A percentile compares a stretch with the other conserved stretches of the same genome.
Conservation (phyloP, 2,329 filamentous ascomycete genomes). For the Ascocoryne sarcoides region DNA sequence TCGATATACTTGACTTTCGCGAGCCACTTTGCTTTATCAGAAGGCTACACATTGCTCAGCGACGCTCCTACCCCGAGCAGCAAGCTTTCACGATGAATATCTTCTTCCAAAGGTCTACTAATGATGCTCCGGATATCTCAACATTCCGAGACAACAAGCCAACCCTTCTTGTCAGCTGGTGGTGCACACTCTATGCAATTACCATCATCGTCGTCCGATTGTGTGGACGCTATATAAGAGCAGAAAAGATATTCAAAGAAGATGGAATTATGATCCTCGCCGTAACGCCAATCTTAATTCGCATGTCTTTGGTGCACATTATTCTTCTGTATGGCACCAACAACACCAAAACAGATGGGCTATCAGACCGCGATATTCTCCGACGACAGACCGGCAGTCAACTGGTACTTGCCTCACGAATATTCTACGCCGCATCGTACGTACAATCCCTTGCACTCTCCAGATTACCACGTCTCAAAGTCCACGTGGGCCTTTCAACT, state of each 20-base stretch:
- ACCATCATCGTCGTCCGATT: conserved; percentile 75
- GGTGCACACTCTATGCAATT: conserved; percentile 75
- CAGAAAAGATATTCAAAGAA: conserved; percentile 76
- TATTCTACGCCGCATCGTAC: conserved; percentile 84
- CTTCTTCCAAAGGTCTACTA: conserved; percentile 1
- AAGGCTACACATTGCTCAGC: too few relatives aligned
- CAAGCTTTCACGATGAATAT: conserved; percentile 17
- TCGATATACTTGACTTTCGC: too few relatives aligned
- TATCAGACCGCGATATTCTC: conserved; percentile 48
- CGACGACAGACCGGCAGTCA: conserved; percentile 65
- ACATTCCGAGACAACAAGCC: conserved; percentile 56
- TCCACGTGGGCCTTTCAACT: not conserved
- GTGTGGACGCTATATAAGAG: conserved; percentile 73
- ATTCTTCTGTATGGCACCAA: conserved; percentile 86
- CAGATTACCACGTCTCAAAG: too few relatives aligned
- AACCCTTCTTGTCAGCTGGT: conserved; percentile 88
- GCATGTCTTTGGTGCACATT: conserved; percentile 80
- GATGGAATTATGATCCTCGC: conserved; percentile 78
- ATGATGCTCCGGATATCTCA: conserved; percentile 14
- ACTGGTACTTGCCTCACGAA: conserved; percentile 69
- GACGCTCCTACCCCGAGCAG: too few relatives aligned
- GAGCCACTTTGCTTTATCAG: too few relatives aligned
- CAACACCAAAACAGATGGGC: conserved; percentile 54
- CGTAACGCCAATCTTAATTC: conserved; percentile 67
- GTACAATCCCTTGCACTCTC: conserved; percentile 30